A percentile compares a stretch with the other conserved stretches of the same genome.
Evolutionary conservation across 345 rosid genomes (phyloP).

Genomic region (Brassica nigra): DNA sequence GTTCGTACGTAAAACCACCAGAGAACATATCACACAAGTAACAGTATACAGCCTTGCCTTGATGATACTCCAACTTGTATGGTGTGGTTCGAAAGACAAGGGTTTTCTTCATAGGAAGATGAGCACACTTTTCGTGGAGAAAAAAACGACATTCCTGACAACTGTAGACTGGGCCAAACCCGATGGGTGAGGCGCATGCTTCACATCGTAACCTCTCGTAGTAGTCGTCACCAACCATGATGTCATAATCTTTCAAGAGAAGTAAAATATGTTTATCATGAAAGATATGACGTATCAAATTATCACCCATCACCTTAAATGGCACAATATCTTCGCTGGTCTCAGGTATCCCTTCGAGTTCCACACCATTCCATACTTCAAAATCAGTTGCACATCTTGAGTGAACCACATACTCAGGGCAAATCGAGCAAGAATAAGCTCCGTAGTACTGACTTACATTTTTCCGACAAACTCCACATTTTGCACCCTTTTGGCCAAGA

Average conservation of each 20-base stretch:
- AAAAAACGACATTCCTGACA: not conserved
- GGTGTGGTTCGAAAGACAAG: not conserved
- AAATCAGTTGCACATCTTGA: not conserved
- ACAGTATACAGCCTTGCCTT: not conserved
- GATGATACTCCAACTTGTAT: not conserved
- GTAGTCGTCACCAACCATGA: not conserved
- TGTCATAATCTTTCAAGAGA: not conserved
- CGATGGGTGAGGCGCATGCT: slow-evolving; percentile 1
- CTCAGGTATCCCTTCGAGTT: slow-evolving; percentile 5
- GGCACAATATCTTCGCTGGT: not conserved
- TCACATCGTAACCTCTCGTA: not conserved
- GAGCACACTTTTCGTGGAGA: slow-evolving; percentile 16
- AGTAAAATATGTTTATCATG: slow-evolving; percentile 3
- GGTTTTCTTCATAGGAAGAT: slow-evolving; percentile 1
- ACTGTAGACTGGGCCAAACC: not conserved
- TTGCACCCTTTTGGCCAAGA: not conserved
- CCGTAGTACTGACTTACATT: not conserved
- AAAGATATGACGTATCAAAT: slow-evolving; percentile 1
- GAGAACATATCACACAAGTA: not conserved
- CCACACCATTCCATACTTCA: not conserved
- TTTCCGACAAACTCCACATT: slow-evolving; percentile 21
- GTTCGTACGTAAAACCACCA: too few species aligned
- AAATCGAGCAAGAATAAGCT: not conserved
- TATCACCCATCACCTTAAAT: slow-evolving; percentile 7
- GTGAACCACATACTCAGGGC: slow-evolving; percentile 13